Conservation (phyloP, 78 protist genomes). For the Dictyostelium firmibasis region DNA sequence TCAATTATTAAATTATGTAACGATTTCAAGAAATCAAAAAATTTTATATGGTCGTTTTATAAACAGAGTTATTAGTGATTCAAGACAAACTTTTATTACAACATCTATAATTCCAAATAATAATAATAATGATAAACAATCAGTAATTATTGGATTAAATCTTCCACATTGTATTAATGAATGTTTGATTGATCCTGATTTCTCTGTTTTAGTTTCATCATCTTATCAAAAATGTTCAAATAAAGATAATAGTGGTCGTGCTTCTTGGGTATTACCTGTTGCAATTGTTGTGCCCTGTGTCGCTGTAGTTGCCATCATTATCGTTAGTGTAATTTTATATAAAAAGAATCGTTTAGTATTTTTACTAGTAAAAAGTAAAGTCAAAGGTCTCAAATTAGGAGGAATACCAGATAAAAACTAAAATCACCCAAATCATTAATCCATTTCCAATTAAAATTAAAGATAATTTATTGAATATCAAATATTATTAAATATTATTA, state of each 20-base stretch:
- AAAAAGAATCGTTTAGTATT: background rate
- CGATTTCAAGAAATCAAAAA: conserved; percentile 5
- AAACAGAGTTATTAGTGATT: background rate
- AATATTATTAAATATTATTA: too few relatives aligned
- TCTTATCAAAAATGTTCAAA: background rate
- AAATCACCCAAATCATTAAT: too few relatives aligned
- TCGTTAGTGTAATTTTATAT: background rate
- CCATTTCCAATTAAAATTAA: too few relatives aligned
- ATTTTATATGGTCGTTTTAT: conserved; percentile 33
- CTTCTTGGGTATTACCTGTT: background rate
- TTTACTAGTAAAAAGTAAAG: background rate
- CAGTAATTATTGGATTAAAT: conserved; percentile 2
- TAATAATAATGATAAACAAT: background rate
- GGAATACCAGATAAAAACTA: background rate
- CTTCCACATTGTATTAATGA: background rate
- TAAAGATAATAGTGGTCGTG: background rate
- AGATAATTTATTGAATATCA: too few relatives aligned
- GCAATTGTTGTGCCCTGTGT: conserved; percentile 4
- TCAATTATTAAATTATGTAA: conserved; percentile 4
- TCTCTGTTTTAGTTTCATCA: conserved; percentile 15
- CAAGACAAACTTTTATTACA: background rate
- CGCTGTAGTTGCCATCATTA: background rate
- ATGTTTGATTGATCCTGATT: conserved; percentile 23
- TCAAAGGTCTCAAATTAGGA: background rate
- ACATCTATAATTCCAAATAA: background rate